These are phyloP conservation scores for Venturia pyrina DNA, from an alignment of 2,329 filamentous ascomycete genomes.

Conservation along the genomic window DNA sequence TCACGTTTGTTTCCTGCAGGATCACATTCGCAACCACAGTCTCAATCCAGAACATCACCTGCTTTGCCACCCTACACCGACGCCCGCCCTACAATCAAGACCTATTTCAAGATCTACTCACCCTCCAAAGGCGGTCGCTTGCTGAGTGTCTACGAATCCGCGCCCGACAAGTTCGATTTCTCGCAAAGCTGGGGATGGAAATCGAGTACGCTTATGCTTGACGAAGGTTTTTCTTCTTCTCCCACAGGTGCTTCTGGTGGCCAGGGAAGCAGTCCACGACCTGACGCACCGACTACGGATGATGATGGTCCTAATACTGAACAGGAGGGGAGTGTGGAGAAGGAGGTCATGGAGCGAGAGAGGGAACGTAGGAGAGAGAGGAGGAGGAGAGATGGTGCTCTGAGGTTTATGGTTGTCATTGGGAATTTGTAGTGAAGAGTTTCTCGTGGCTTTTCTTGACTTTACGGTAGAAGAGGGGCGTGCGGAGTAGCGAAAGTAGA, in stretches of 20 bases:
- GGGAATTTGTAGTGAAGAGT: constrained; percentile 32
- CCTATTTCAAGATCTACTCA: constrained; percentile 54
- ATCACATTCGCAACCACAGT: background rate
- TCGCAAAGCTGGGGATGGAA: constrained; percentile 53
- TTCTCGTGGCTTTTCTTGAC: no score
- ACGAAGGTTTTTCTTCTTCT: constrained; percentile 30
- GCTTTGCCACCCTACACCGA: constrained; percentile 46
- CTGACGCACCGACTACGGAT: constrained; percentile 24
- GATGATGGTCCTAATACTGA: constrained; percentile 9
- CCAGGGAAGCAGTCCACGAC: constrained; percentile 20
- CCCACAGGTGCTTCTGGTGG: constrained; percentile 17
- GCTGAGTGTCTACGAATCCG: constrained; percentile 48
- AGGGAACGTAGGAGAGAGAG: constrained; percentile 16
- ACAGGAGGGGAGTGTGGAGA: background rate
- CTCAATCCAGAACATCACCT: constrained; percentile 17
- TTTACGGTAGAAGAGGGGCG: no score
- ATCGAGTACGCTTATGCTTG: constrained; percentile 47
- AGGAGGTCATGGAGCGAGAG: constrained; percentile 14
- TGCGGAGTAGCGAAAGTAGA: no score
- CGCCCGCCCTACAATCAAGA: constrained; percentile 46
- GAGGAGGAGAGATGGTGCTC: constrained; percentile 37
- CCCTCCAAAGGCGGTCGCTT: constrained; percentile 48
- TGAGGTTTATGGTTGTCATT: constrained; percentile 52
- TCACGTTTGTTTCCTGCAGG: background rate
- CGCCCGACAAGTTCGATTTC: constrained; percentile 50